These are phyloP conservation scores for Exophiala bonariae DNA, from an alignment of 2,329 filamentous ascomycete species.

Conservation along the genomic window DNA sequence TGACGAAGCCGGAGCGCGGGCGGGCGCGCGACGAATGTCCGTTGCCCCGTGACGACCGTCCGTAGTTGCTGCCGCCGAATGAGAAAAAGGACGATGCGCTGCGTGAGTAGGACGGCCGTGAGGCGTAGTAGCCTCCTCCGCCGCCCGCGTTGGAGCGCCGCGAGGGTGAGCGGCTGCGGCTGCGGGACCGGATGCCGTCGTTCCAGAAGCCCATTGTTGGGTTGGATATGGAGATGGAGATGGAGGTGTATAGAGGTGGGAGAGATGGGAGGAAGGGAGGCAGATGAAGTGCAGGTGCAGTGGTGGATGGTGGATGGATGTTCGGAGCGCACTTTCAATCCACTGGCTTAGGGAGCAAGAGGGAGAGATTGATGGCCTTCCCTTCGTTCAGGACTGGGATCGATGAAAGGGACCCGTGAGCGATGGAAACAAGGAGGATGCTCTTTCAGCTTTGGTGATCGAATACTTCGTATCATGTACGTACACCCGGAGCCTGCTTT, in stretches of 20 bases:
- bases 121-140: conserved; percentile 32
- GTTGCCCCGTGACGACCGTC: conserved; percentile 46
- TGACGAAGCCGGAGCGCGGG: conserved; percentile 76
- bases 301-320: not conserved
- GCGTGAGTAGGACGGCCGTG: conserved; percentile 34
- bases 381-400: too few species aligned
- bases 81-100: conserved; percentile 37
- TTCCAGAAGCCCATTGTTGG: conserved; percentile 29
- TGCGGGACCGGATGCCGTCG: conserved; percentile 24
- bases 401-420: too few species aligned
- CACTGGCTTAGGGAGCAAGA: too few species aligned
- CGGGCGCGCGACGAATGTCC: conserved; percentile 59
- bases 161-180: conserved; percentile 14
- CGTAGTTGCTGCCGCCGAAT: conserved; percentile 15
- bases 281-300: not conserved
- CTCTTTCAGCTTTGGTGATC: too few species aligned
- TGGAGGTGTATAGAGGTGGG: not conserved
- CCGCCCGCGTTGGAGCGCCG: conserved; percentile 6
- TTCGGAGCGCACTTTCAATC: too few species aligned
- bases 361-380: too few species aligned
- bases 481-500: too few species aligned
- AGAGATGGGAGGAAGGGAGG: not conserved
- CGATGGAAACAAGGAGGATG: too few species aligned
- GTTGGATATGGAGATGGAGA: not conserved
- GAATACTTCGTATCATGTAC: too few species aligned